Conservation (phyloP, 1,284 basidiomycete genomes). For the Vanrija humicola region DNA sequence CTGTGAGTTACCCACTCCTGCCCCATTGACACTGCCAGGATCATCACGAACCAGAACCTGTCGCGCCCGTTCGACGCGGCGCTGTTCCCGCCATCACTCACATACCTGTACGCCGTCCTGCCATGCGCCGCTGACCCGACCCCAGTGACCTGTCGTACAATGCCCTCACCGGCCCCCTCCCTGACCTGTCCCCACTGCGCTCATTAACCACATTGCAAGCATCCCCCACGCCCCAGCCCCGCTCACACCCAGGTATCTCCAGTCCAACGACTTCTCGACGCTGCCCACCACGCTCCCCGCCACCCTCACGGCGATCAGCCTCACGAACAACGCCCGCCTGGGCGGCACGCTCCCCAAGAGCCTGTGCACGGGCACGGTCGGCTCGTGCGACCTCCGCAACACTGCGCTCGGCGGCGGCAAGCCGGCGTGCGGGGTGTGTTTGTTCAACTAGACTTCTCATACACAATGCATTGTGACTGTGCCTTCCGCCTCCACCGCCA, state of each 20-base stretch:
- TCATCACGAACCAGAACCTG: background rate
- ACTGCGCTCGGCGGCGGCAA: too few species aligned
- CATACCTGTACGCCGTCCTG: background rate
- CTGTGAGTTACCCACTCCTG: constrained; percentile 25
- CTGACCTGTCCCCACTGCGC: constrained; percentile 24
- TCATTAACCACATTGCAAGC: constrained; percentile 33
- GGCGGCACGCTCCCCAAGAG: background rate
- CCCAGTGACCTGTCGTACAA: constrained; percentile 44
- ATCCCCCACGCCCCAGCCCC: background rate
- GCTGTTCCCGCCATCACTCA: background rate
- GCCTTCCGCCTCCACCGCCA: constrained; percentile 11
- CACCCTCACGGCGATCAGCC: constrained; percentile 29
- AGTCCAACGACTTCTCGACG: constrained; percentile 34
- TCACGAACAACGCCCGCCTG: constrained; percentile 29
- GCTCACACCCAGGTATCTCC: constrained; percentile 26
- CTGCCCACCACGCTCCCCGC: constrained; percentile 35
- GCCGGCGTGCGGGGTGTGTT: background rate
- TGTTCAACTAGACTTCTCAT: background rate
- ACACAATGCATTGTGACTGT: background rate
- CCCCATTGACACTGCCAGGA: background rate
- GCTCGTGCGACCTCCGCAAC: too few species aligned
- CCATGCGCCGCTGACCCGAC: background rate
- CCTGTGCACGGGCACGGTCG: background rate
- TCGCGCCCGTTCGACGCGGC: background rate
- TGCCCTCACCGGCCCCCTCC: constrained; percentile 29